Conservation (phyloP, 2,329 filamentous ascomycete species). For the Aspergillus floridensis region DNA sequence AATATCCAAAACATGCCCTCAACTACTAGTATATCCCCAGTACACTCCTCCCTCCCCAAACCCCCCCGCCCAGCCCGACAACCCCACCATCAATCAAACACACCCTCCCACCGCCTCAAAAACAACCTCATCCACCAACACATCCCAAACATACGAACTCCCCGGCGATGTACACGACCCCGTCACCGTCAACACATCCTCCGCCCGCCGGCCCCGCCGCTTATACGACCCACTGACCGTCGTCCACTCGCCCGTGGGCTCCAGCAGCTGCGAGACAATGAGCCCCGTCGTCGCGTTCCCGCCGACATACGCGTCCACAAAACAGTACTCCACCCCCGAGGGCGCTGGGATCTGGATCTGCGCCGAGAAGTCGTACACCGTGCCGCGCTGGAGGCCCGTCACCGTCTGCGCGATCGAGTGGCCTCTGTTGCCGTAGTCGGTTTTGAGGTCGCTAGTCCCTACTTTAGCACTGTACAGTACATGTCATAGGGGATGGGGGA, state of each 20-base stretch:
- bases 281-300: conserved; percentile 17
- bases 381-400: conserved; percentile 10
- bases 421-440: conserved; percentile 20
- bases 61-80: no score
- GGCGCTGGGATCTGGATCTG: conserved; percentile 12
- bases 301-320: conserved; percentile 17
- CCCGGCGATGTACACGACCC: conserved; percentile 20
- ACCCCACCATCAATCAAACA: background rate
- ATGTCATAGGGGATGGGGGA: background rate
- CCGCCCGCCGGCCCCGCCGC: conserved; percentile 2
- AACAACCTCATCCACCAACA: conserved; percentile 25
- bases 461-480: background rate
- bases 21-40: no score
- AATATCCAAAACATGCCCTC: no score
- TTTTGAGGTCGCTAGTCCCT: conserved; percentile 17
- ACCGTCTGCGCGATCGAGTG: conserved; percentile 23
- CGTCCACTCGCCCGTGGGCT: conserved; percentile 17
- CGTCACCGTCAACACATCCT: conserved; percentile 17
- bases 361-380: conserved; percentile 19
- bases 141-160: conserved; percentile 13
- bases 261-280: conserved; percentile 11
- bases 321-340: conserved; percentile 15
- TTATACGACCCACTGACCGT: conserved; percentile 18
- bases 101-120: background rate
- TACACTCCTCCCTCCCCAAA: no score